Percentiles rank a stretch among this genome's conserved stretches.
phyloP scores from a whole-genome alignment of 164 flowering plant species.

The Nymphaea thermarum region DNA sequence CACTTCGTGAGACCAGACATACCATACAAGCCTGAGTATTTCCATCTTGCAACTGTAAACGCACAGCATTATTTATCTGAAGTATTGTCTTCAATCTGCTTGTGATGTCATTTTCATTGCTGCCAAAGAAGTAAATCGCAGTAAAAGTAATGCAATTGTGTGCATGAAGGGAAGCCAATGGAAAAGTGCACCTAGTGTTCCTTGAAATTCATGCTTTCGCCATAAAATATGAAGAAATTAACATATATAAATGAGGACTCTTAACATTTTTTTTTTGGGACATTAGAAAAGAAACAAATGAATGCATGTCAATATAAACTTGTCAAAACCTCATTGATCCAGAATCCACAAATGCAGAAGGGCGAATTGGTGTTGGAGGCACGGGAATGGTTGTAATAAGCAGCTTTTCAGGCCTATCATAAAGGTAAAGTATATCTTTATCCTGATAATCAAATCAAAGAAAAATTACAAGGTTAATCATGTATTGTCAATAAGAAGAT shows the following conservation, averaged over 20 bases:
- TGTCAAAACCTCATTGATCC: slow-evolving; percentile 42
- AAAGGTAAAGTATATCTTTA: slow-evolving; percentile 72
- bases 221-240: neutral
- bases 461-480: neutral
- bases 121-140: slow-evolving; percentile 25
- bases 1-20: slow-evolving; percentile 4
- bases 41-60: slow-evolving; percentile 29
- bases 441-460: slow-evolving; percentile 34
- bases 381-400: slow-evolving; percentile 60
- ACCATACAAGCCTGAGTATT: slow-evolving; percentile 34
- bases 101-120: slow-evolving; percentile 86
- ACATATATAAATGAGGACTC: neutral
- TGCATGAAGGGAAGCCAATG: neutral
- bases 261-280: too few relatives aligned
- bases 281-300: neutral
- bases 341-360: slow-evolving; percentile 60
- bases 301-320: neutral
- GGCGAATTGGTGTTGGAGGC: slow-evolving; percentile 83
- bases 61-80: slow-evolving; percentile 46
- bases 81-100: slow-evolving; percentile 46
- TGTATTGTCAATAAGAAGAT: neutral
- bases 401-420: slow-evolving; percentile 82
- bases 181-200: too few relatives aligned
- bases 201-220: neutral
- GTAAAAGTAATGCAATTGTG: neutral